Evolutionary conservation across 139 green algal genomes (phyloP).

Genomic region (Closterium sp.): DNA sequence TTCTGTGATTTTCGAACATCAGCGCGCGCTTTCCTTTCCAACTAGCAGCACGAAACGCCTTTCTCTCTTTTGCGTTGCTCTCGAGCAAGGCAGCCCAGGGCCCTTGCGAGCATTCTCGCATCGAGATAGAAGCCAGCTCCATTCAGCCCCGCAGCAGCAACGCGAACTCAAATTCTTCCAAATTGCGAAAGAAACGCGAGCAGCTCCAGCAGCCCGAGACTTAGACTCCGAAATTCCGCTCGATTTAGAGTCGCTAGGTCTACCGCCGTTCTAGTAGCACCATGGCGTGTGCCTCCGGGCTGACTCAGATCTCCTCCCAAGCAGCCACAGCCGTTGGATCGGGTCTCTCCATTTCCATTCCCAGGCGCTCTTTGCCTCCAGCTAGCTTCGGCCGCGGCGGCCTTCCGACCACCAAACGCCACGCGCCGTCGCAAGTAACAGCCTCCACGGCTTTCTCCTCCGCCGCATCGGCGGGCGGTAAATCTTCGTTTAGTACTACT

Average conservation of each 20-base stretch:
- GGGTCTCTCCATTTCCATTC: neutral
- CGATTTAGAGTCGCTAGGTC: too few relatives aligned
- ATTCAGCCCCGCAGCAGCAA: neutral
- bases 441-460: neutral
- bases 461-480: neutral
- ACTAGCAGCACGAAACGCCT: neutral
- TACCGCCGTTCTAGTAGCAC: neutral
- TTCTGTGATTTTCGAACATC: neutral
- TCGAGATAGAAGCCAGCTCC: neutral
- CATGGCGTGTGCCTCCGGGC: neutral
- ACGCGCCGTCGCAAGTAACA: neutral
- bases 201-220: too few relatives aligned
- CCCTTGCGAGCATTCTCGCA: neutral
- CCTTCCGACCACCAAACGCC: neutral
- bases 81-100: neutral
- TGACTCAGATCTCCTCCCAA: neutral
- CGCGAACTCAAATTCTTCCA: too few relatives aligned
- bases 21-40: neutral
- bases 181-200: too few relatives aligned
- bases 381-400: neutral
- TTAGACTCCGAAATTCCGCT: too few relatives aligned
- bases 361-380: neutral
- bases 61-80: neutral
- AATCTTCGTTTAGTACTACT: neutral
- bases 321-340: neutral